Evolutionary conservation across 768 basidiomycete genomes (phyloP), one percentile per base, ranked within the genome.

Genomic region (Calocybe indica): DNA sequence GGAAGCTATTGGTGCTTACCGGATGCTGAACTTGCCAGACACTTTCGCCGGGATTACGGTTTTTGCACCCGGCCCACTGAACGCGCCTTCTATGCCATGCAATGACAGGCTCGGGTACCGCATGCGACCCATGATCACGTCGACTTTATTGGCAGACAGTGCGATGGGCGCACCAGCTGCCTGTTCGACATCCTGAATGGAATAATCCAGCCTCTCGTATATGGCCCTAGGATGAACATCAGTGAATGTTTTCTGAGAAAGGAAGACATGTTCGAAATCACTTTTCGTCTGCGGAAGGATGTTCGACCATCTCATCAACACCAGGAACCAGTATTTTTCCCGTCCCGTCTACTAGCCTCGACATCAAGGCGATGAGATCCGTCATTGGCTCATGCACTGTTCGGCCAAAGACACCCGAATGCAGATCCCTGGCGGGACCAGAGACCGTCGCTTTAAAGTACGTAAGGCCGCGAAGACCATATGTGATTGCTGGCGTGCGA

Each of bases 81-180:
- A 96, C 1, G 93, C 95, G 42, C 94, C 93, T 66, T 96, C 90
- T 57, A 98, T 94, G 8, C 95, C 95, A 62, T 98, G 94, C 22
- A 98, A 68, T 2, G 91, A 93, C 52, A 98, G 76, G 49, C 85
- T 87, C 2, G 94, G 89, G 56, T 79, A 72, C 32, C 92, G 81
- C 94, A 97, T 97, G 55, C 92, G 82, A 35, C 88, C 91, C 93
- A 95, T 98, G 35, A 98, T 71, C 14, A 87, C 79, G 7, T 69
- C 63, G 30, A 82, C 82, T 63, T 92, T 94, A 63, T 93, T 84
- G 5, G 78, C 69, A 2, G 82, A 84, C 15, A 96, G 61, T 2
- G 87, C 82, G 55, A 91, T 82, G 54, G 76, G 58, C 7, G 73
- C 88, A n/a, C 92, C 92, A 11, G 82, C 84, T 2, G 87, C 75